Percentiles rank a stretch among this genome's conserved stretches.
These are phyloP conservation scores for Forsythia viridissima DNA, from an alignment of 257 asterid species.

Conservation along the genomic window DNA sequence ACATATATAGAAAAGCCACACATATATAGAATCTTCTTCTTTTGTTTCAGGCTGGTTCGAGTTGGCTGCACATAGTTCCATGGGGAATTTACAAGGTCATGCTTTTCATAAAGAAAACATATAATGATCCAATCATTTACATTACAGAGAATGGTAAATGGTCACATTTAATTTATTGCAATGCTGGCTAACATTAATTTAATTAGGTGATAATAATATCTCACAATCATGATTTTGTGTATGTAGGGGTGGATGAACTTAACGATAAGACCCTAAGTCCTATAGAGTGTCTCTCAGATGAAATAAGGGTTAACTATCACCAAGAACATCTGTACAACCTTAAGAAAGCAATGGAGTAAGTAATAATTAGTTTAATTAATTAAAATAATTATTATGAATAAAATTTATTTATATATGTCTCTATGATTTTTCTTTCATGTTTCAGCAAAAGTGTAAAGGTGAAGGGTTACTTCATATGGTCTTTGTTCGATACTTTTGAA, in stretches of 20 bases:
- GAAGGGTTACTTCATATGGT: conserved; percentile 55
- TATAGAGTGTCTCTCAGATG: conserved; percentile 22
- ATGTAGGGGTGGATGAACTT: conserved; percentile 30
- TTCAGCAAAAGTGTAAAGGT: conserved; percentile 35
- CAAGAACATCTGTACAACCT: conserved; percentile 41
- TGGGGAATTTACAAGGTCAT: conserved; percentile 39
- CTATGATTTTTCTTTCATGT: not conserved
- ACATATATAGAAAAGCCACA: too few species aligned
- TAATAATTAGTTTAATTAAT: not conserved
- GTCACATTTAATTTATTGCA: too few species aligned
- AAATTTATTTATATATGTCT: not conserved
- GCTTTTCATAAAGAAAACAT: conserved; percentile 22
- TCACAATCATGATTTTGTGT: not conserved
- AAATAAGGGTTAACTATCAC: conserved; percentile 29
- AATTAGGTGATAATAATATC: not conserved
- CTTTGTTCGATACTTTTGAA: conserved; percentile 57
- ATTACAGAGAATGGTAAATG: conserved; percentile 25
- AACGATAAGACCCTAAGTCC: conserved; percentile 22
- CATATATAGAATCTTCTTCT: not conserved
- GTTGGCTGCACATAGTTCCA: conserved; percentile 35
- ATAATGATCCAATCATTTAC: conserved; percentile 31
- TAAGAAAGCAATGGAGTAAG: conserved; percentile 48
- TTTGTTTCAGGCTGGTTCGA: conserved; percentile 31
- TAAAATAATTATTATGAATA: too few species aligned
- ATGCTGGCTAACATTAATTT: too few species aligned